Evolutionary conservation across 2,329 filamentous ascomycete species (phyloP).

Genomic region (Xylariaceae sp.): DNA sequence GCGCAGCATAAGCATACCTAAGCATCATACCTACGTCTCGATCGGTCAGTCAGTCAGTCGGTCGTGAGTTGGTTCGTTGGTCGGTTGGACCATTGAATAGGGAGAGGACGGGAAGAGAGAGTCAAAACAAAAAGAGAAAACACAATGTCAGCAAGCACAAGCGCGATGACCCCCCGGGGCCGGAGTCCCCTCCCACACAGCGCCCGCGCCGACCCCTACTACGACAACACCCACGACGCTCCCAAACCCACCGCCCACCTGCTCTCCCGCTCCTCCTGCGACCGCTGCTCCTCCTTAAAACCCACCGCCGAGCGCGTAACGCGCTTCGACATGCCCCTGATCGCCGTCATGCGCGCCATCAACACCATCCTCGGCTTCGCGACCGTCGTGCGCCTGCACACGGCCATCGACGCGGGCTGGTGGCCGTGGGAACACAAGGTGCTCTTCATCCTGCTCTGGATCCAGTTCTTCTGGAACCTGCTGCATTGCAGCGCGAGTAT

Average conservation of each 20-base stretch:
- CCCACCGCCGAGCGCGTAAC: neutral
- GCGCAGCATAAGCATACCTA: neutral
- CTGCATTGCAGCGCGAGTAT: conserved; percentile 20
- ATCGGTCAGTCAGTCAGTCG: neutral
- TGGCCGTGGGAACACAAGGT: conserved; percentile 29
- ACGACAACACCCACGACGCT: neutral
- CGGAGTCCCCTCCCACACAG: conserved; percentile 1
- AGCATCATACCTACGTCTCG: neutral
- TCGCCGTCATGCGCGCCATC: conserved; percentile 25
- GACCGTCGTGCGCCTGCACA: conserved; percentile 26
- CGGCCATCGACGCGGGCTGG: conserved; percentile 25
- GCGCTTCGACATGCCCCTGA: conserved; percentile 25
- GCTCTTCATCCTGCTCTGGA: conserved; percentile 27
- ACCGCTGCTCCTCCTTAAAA: neutral
- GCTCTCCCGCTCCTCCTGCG: neutral
- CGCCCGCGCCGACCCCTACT: neutral
- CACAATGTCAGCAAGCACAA: conserved; percentile 1
- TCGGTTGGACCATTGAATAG: neutral
- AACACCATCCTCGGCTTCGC: conserved; percentile 24
- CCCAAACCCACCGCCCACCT: neutral
- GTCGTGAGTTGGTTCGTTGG: neutral
- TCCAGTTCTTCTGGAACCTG: conserved; percentile 26
- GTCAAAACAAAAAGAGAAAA: neutral
- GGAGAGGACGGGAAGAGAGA: neutral
- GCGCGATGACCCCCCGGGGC: conserved; percentile 1